Percentiles rank a stretch among this genome's conserved stretches.
phyloP scores from a whole-genome alignment of 2,329 filamentous ascomycete species.

The Claviceps purpurea region DNA sequence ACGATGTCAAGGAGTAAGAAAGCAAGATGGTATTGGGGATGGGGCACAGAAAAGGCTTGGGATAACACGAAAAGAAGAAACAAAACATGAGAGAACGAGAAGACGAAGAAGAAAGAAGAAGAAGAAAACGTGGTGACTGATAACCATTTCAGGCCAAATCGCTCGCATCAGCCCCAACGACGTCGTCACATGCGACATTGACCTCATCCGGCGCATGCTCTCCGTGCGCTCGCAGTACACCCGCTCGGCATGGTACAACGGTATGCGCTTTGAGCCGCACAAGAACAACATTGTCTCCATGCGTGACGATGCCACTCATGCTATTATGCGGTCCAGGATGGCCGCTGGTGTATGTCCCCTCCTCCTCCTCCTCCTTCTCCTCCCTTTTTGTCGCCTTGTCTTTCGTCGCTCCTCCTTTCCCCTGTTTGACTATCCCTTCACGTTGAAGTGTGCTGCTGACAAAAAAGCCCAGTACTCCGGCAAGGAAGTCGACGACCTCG shows the following conservation, averaged over 20 bases:
- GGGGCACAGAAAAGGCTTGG: too few species aligned
- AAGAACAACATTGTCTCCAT: constrained; percentile 37
- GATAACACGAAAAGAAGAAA: too few species aligned
- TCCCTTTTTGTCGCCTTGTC: not conserved
- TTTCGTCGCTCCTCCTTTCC: not conserved
- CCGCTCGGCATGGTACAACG: constrained; percentile 29
- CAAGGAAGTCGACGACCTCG: constrained; percentile 33
- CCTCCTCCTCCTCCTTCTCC: not conserved
- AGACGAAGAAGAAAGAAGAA: not conserved
- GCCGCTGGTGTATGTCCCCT: constrained; percentile 28
- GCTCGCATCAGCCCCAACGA: constrained; percentile 27
- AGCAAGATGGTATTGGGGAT: too few species aligned
- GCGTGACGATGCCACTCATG: constrained; percentile 28
- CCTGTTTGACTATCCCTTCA: too few species aligned
- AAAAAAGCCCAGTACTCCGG: constrained; percentile 31
- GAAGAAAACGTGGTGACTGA: not conserved
- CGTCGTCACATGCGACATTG: constrained; percentile 31
- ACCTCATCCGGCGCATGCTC: constrained; percentile 28
- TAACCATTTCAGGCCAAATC: constrained; percentile 13
- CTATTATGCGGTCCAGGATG: constrained; percentile 33
- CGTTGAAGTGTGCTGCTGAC: too few species aligned
- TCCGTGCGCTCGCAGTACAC: constrained; percentile 23
- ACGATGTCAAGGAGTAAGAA: too few species aligned
- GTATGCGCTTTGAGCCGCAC: constrained; percentile 34
- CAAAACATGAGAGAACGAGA: not conserved